These are phyloP conservation scores for Kwoniella sp. DNA, from an alignment of 768 basidiomycete genomes.

Conservation along the genomic window DNA sequence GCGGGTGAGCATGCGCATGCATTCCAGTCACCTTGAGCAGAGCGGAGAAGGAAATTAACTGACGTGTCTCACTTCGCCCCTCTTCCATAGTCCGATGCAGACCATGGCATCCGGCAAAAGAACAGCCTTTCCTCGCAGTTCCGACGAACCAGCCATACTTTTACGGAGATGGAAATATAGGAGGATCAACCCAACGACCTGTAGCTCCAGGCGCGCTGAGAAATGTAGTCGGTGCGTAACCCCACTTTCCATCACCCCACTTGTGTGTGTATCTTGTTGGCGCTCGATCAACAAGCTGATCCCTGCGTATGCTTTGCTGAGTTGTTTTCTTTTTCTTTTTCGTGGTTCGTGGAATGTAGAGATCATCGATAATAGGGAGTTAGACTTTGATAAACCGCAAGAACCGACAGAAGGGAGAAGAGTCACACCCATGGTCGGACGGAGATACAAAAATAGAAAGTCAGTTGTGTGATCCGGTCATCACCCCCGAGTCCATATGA, in stretches of 20 bases:
- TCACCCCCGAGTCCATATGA: not conserved
- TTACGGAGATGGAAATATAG: slow-evolving; percentile 82
- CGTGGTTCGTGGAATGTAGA: slow-evolving; percentile 57
- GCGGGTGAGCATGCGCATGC: slow-evolving; percentile 38
- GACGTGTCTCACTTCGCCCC: not conserved
- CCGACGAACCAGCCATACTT: slow-evolving; percentile 63
- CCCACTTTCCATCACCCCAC: slow-evolving; percentile 36
- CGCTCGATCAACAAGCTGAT: not conserved
- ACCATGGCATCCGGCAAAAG: slow-evolving; percentile 81
- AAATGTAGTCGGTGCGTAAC: slow-evolving; percentile 52
- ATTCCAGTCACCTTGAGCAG: not conserved
- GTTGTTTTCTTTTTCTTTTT: slow-evolving; percentile 56
- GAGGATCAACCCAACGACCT: slow-evolving; percentile 52
- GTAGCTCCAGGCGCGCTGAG: slow-evolving; percentile 38
- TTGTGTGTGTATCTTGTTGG: not conserved
- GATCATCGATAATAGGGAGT: slow-evolving; percentile 88
- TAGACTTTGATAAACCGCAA: slow-evolving; percentile 95
- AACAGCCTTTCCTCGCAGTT: slow-evolving; percentile 76
- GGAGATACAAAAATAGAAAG: slow-evolving; percentile 92
- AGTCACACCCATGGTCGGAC: slow-evolving; percentile 59
- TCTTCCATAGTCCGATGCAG: slow-evolving; percentile 75
- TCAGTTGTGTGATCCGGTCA: slow-evolving; percentile 20
- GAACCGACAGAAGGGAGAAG: slow-evolving; percentile 60
- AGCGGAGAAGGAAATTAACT: no score
- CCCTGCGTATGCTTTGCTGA: slow-evolving; percentile 31